Base-by-base conservation (phyloP, 495 filamentous ascomycete genomes). In the Hypoxylon fuscum region DNA sequence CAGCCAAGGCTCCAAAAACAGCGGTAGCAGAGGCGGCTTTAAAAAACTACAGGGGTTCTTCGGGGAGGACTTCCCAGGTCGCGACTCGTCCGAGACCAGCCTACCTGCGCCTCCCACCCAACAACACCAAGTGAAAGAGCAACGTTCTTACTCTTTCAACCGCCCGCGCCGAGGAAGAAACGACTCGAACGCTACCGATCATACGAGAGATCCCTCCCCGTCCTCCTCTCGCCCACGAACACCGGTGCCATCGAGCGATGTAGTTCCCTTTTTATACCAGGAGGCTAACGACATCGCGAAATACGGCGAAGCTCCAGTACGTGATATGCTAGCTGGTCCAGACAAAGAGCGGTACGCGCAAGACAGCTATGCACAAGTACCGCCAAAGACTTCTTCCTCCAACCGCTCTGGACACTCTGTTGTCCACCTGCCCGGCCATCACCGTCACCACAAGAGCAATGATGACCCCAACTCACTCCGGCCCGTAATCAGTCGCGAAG, bases 231-330 rank as follows among this genome's bases (percentile, higher is more conserved):
- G 92, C 48, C 90, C 93, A 51, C 82, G 89, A 38, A 94, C 88
- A 15, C 91, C 94, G n/a, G 79, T 91, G 35, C 92, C 93, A 29
- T 93, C 93, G 11, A 93, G 90, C 68, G 95, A 98, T 68, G 91
- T 98, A 45, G 93, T 94, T 18, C 95, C 95, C 10, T 98, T 96
- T 85, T 78, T 96, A 40, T 98, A 93, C 74, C 95, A 98, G 76
- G 91, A 95, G 70, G 86, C 83, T 61, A 87, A 93, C 72, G 92
- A 96, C 70, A 89, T 96, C 53, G 83, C 87, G 17, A 86, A 88
- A 50, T 91, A 88, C 70, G 91, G 92, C 20, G 90, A 94, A 72
- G 91, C 92, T 14, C 92, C 91, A 15, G 87, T 96, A 23, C 84
- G 90, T 45, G 82, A 90, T 64, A 83, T 83, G 31, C 89, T 91